Conservation (phyloP, 495 filamentous ascomycete genomes). For the Neurospora sp. region DNA sequence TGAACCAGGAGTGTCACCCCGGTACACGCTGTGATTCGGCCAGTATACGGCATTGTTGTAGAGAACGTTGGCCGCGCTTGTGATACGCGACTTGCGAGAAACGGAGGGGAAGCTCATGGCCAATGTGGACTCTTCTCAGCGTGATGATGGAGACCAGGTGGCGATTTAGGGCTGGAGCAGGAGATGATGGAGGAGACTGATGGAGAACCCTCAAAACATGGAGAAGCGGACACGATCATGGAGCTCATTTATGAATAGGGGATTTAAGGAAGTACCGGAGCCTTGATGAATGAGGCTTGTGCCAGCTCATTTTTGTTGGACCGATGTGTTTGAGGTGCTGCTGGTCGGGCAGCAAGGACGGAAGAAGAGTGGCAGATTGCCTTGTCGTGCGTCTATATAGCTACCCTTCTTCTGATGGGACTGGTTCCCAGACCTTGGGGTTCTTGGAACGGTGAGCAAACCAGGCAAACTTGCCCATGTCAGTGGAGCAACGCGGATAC, state of each 20-base stretch:
- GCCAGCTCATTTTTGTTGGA: conserved; percentile 20
- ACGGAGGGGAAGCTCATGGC: conserved; percentile 18
- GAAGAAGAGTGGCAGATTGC: conserved; percentile 3
- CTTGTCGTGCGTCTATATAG: conserved; percentile 14
- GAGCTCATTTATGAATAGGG: conserved; percentile 7
- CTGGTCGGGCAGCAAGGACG: conserved; percentile 27
- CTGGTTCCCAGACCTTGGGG: background rate
- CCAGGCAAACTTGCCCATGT: conserved; percentile 7
- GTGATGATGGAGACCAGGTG: background rate
- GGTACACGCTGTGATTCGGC: conserved; percentile 76
- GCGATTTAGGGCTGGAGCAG: conserved; percentile 4
- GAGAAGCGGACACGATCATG: conserved; percentile 3
- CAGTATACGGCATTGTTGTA: conserved; percentile 80
- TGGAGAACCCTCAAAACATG: background rate
- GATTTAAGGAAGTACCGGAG: conserved; percentile 8
- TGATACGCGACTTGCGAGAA: conserved; percentile 31
- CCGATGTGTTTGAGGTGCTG: conserved; percentile 13
- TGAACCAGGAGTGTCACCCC: conserved; percentile 65
- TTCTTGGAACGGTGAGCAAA: conserved; percentile 5
- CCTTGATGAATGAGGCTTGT: conserved; percentile 4
- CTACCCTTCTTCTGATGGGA: background rate
- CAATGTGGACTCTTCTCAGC: conserved; percentile 1
- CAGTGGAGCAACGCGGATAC: conserved; percentile 11
- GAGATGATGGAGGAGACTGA: conserved; percentile 2
- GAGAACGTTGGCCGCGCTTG: conserved; percentile 36